phyloP scores from a whole-genome alignment of 2,329 filamentous ascomycete genomes.

The Trichoderma simmonsii region DNA sequence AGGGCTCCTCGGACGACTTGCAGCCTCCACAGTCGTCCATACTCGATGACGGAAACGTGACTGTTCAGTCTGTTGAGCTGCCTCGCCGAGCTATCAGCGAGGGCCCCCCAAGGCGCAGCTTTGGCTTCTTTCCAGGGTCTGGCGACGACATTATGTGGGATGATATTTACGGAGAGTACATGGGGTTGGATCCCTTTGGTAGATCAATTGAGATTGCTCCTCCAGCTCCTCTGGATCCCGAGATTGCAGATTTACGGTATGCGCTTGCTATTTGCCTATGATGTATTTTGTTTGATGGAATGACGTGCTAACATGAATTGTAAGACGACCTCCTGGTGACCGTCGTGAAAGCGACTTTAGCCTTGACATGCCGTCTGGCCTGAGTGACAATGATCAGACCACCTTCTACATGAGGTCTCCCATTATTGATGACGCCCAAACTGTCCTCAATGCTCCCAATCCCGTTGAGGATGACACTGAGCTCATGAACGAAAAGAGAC shows the following conservation, averaged over 20 bases:
- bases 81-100: constrained; percentile 52
- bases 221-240: constrained; percentile 9
- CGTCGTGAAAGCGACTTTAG: constrained; percentile 51
- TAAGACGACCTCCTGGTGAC: constrained; percentile 33
- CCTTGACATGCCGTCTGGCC: constrained; percentile 46
- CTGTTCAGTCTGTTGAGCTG: constrained; percentile 57
- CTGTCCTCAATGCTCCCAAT: not conserved
- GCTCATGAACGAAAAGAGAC: not conserved
- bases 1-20: constrained; percentile 51
- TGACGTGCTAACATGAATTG: not conserved
- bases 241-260: constrained; percentile 41
- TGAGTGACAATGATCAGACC: constrained; percentile 48
- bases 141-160: constrained; percentile 21
- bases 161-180: not conserved
- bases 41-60: constrained; percentile 58
- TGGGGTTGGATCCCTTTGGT: not conserved
- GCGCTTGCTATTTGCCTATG: constrained; percentile 27
- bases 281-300: not conserved
- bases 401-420: constrained; percentile 48
- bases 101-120: constrained; percentile 43
- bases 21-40: constrained; percentile 52
- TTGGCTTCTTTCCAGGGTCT: constrained; percentile 48
- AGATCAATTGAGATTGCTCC: not conserved
- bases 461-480: not conserved
- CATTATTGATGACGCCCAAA: not conserved